phyloP scores from a whole-genome alignment of 106 monocot species.

The Dendrobium huoshanense region DNA sequence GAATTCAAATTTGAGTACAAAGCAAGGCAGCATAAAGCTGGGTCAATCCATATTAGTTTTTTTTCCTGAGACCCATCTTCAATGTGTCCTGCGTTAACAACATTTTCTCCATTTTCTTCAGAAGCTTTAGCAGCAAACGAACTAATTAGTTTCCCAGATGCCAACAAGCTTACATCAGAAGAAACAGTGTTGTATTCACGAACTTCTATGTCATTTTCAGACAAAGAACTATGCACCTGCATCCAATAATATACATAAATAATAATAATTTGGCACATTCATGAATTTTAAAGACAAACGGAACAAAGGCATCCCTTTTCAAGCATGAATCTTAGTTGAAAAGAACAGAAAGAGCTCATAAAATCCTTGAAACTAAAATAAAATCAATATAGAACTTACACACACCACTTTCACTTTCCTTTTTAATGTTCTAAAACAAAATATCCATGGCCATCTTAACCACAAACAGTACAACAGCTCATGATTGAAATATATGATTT shows the following conservation, averaged over 20 bases:
- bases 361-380: neutral
- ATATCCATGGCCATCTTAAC: neutral
- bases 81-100: neutral
- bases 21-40: constrained; percentile 64
- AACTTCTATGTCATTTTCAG: constrained; percentile 64
- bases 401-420: neutral
- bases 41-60: constrained; percentile 72
- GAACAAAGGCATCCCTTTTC: neutral
- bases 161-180: constrained; percentile 69
- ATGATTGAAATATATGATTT: neutral
- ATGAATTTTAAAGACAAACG: neutral
- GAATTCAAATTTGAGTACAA: constrained; percentile 50
- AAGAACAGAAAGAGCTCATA: neutral
- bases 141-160: constrained; percentile 48
- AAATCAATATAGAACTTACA: neutral
- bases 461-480: neutral
- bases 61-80: constrained; percentile 19
- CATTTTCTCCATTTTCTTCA: constrained; percentile 17
- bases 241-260: neutral
- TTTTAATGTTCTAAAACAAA: neutral
- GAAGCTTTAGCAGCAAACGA: constrained; percentile 12
- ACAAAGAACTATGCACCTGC: constrained; percentile 57
- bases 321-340: neutral
- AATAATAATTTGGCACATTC: neutral
- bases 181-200: constrained; percentile 52